phyloP scores from a whole-genome alignment of 2,329 filamentous ascomycete genomes.

The Cladosporium sp. region DNA sequence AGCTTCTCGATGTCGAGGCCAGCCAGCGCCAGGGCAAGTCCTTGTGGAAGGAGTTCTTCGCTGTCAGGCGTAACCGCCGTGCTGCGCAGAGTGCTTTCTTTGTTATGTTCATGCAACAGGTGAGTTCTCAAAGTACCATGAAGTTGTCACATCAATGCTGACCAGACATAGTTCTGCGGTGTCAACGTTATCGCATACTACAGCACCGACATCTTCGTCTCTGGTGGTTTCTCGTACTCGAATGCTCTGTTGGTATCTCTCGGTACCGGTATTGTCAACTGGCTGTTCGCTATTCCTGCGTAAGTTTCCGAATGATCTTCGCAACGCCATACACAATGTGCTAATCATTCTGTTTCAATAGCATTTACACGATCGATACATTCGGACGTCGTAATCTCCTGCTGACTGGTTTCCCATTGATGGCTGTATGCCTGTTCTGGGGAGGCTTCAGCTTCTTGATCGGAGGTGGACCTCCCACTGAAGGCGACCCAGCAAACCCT shows the following conservation, averaged over 20 bases:
- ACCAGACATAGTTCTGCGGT: constrained; percentile 21
- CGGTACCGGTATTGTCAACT: constrained; percentile 38
- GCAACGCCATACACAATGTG: not conserved
- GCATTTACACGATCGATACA: constrained; percentile 46
- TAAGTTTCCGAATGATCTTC: not conserved
- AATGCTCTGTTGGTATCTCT: constrained; percentile 37
- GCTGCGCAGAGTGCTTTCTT: constrained; percentile 38
- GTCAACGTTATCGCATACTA: constrained; percentile 40
- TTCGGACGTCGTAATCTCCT: constrained; percentile 49
- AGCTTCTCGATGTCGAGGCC: constrained; percentile 41
- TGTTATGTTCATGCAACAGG: constrained; percentile 41
- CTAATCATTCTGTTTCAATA: not conserved
- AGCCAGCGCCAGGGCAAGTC: constrained; percentile 40
- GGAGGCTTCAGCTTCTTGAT: constrained; percentile 46
- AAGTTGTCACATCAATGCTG: not conserved
- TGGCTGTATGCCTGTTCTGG: constrained; percentile 52
- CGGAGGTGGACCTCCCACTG: constrained; percentile 12
- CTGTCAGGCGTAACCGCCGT: constrained; percentile 36
- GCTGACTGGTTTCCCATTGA: constrained; percentile 48
- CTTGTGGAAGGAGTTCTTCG: constrained; percentile 42
- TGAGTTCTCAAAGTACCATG: constrained; percentile 22
- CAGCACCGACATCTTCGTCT: constrained; percentile 34
- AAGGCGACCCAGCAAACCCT: constrained; percentile 17
- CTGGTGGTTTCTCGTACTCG: constrained; percentile 30
- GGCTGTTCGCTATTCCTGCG: constrained; percentile 28